phyloP scores from a whole-genome alignment of 2,329 filamentous ascomycete genomes.

The Aspergillus puulaauensis region DNA sequence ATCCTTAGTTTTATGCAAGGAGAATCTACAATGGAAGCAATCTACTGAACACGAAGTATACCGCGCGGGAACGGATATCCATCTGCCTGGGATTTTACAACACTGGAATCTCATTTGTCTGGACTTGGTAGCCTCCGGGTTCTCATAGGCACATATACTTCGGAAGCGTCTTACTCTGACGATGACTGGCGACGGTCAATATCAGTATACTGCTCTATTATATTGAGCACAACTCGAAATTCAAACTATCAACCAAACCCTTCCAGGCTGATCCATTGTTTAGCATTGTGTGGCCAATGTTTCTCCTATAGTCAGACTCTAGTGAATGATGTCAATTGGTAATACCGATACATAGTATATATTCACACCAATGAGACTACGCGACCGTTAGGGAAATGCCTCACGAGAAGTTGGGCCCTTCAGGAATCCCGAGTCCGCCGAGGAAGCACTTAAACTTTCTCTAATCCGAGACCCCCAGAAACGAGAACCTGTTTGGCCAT shows the following conservation, averaged over 20 bases:
- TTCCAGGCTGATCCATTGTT: background rate
- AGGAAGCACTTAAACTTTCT: background rate
- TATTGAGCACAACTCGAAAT: background rate
- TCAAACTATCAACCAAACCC: background rate
- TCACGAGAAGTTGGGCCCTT: background rate
- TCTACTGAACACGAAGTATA: background rate
- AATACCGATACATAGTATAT: constrained; percentile 1
- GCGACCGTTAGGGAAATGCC: background rate
- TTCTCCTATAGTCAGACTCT: background rate
- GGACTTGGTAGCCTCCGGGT: background rate
- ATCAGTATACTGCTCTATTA: background rate
- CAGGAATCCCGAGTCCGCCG: background rate
- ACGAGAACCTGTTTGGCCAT: background rate
- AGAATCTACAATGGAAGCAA: background rate
- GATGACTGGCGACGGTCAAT: background rate
- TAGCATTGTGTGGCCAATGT: background rate
- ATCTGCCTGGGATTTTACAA: background rate
- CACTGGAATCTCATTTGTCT: background rate
- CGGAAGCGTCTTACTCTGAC: background rate
- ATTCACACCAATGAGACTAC: background rate
- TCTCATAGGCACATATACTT: background rate
- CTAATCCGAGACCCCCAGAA: background rate
- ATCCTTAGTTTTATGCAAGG: background rate
- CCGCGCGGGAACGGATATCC: background rate
- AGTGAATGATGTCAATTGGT: constrained; percentile 8